Evolutionary conservation across 2,329 filamentous ascomycete species (phyloP), one percentile per base, ranked within the genome.

Genomic region (Whalleya microplaca): DNA sequence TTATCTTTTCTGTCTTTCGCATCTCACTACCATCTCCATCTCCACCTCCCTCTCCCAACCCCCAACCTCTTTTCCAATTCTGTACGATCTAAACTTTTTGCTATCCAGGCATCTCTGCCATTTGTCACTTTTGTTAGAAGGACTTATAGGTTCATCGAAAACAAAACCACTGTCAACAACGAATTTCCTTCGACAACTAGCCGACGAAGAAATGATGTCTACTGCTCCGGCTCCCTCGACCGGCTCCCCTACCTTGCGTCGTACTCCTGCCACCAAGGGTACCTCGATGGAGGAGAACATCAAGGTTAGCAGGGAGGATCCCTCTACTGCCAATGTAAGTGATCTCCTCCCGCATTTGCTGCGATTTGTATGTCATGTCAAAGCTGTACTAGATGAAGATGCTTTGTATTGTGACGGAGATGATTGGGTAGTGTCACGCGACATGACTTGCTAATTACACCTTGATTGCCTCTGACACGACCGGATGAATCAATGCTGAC

Each of bases 201-300:
- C 48, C 44, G 44, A 53, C 29, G 52, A 50, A 43, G 65, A 69
- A 58, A 45, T 41, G 56, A 80, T 80, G 78, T 77, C 77, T 66
- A 67, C 70, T 56, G 67, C 64, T 58, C 64, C 65, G 29, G 69
- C 59, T 58, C 66, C 66, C 41, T 73, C 75, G 21, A 74, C 74
- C 21, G 78, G 75, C 45, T 80, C 79, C 48, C 77, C 78, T 18
- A 70, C 66, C 48, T 66, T 74, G 51, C 74, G 73, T 56, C 76
- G 72, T 23, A 56, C 69, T 23, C 66, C 67, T 9, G 63, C 66
- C 18, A 63, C 70, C 60, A 74, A 72, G 65, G 72, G 64, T 43
- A 56, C 61, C 40, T 62, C 65, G 6, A 68, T 70, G 55, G 71
- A 76, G 56, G 75, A 77, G 59, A 76, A 76, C 49, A 49, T 67